A percentile compares a stretch with the other conserved stretches of the same genome.
These are phyloP conservation scores for Sporobolomyces phaffii DNA, from an alignment of 768 basidiomycete species.

Conservation along the genomic window DNA sequence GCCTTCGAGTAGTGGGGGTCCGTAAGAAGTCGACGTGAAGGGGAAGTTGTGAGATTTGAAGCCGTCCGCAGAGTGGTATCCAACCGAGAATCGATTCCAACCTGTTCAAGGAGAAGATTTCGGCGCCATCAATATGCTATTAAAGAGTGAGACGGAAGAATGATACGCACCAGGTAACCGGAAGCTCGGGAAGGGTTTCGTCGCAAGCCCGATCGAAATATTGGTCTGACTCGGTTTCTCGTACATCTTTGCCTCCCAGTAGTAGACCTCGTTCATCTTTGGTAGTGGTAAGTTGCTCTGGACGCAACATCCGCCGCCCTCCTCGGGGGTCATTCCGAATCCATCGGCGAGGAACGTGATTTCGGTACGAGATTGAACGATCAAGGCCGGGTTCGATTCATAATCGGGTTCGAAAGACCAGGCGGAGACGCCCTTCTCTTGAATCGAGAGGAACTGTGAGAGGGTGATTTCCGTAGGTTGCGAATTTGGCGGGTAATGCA, in stretches of 20 bases:
- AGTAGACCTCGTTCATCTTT: conserved; percentile 97
- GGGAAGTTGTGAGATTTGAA: conserved; percentile 98
- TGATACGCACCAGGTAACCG: conserved; percentile 53
- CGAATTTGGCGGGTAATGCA: conserved; percentile 88
- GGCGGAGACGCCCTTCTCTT: conserved; percentile 98
- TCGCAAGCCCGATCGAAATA: conserved; percentile 88
- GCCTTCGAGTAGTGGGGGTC: conserved; percentile 78
- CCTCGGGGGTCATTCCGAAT: conserved; percentile 60
- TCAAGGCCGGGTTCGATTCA: conserved; percentile 73
- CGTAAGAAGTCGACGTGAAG: conserved; percentile 77
- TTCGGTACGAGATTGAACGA: conserved; percentile 93
- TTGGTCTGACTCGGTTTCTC: conserved; percentile 82
- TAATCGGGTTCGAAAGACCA: conserved; percentile 99
- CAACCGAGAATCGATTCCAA: conserved; percentile 75
- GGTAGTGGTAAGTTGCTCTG: conserved; percentile 95
- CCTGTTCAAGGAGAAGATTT: conserved; percentile 53
- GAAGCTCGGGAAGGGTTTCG: conserved; percentile 94
- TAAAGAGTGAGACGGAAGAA: not conserved
- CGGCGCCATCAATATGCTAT: not conserved
- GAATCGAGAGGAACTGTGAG: conserved; percentile 96
- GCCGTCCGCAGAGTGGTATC: conserved; percentile 83
- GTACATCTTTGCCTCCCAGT: conserved; percentile 99
- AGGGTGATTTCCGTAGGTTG: conserved; percentile 94
- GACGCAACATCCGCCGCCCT: conserved; percentile 85
- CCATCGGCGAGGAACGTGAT: conserved; percentile 76